Conservation (phyloP, 2,329 filamentous ascomycete species). For the Coniochaeta hoffmannii region DNA sequence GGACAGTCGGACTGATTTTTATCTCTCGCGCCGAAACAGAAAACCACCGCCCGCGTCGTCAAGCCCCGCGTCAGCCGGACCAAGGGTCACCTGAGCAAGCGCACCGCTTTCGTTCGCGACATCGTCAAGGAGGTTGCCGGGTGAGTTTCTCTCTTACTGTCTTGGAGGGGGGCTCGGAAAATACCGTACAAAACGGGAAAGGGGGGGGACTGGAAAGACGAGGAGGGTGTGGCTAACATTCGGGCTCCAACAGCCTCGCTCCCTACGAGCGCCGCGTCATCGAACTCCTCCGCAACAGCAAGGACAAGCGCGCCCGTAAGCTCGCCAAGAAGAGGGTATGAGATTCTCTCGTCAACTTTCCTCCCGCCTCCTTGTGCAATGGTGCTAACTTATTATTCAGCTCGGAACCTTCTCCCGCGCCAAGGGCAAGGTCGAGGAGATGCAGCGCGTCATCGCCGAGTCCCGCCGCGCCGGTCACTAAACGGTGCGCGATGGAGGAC, state of each 20-base stretch:
- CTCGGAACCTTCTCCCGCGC: constrained; percentile 98
- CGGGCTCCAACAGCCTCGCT: constrained; percentile 52
- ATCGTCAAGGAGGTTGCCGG: constrained; percentile 98
- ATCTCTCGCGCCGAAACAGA: constrained; percentile 46
- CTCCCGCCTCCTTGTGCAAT: not conserved
- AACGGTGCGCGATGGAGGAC: constrained; percentile 19
- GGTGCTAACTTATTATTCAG: constrained; percentile 35
- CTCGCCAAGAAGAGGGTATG: constrained; percentile 97
- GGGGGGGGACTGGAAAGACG: not conserved
- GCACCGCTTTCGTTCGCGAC: constrained; percentile 93
- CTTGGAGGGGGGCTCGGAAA: too few species aligned
- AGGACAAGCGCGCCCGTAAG: constrained; percentile 99
- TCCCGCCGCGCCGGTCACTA: constrained; percentile 64
- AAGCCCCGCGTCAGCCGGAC: constrained; percentile 75
- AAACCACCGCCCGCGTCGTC: constrained; percentile 71
- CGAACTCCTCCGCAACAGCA: constrained; percentile 97
- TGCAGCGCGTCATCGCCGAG: constrained; percentile 96
- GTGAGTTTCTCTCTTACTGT: constrained; percentile 46
- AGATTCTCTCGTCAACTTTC: constrained; percentile 20
- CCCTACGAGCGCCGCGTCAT: constrained; percentile 98
- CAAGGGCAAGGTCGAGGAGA: constrained; percentile 99
- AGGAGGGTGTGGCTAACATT: constrained; percentile 9
- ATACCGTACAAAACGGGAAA: not conserved
- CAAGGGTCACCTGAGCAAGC: constrained; percentile 96
- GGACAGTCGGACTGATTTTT: constrained; percentile 35